A percentile compares a stretch with the other conserved stretches of the same genome.
Evolutionary conservation across 164 flowering plant species (phyloP).

Genomic region (Aristolochia fimbriata): DNA sequence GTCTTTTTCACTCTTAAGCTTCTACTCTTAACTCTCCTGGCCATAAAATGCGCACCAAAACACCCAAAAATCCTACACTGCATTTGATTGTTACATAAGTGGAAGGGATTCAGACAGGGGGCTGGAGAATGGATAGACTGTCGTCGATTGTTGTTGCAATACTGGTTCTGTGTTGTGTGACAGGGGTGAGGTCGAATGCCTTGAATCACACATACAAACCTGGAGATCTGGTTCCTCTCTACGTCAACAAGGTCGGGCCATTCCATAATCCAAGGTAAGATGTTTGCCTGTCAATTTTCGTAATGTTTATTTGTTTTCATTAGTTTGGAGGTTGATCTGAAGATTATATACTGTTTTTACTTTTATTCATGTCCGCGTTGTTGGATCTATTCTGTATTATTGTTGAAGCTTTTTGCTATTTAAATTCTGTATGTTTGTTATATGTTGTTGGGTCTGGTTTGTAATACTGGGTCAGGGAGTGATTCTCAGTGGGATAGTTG

Average conservation of each 20-base stretch:
- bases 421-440: no score
- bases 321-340: neutral
- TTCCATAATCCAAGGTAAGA: slow-evolving; percentile 41
- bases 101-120: neutral
- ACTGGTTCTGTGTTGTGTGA: slow-evolving; percentile 12
- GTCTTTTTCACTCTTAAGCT: no score
- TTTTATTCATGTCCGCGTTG: no score
- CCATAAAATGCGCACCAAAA: no score
- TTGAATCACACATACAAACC: slow-evolving; percentile 52
- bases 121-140: neutral
- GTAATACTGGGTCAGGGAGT: no score
- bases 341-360: no score
- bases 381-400: no score
- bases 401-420: no score
- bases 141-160: slow-evolving; percentile 10
- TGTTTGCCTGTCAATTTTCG: neutral
- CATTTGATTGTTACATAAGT: neutral
- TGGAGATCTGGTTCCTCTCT: slow-evolving; percentile 52
- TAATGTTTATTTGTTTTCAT: neutral
- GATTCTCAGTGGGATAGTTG: no score
- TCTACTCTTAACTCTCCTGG: no score
- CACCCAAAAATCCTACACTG: no score
- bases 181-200: slow-evolving; percentile 34
- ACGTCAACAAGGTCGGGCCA: slow-evolving; percentile 72
- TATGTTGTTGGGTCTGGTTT: no score